phyloP scores from a whole-genome alignment of 129 eudicot genomes.

The Centella asiatica region DNA sequence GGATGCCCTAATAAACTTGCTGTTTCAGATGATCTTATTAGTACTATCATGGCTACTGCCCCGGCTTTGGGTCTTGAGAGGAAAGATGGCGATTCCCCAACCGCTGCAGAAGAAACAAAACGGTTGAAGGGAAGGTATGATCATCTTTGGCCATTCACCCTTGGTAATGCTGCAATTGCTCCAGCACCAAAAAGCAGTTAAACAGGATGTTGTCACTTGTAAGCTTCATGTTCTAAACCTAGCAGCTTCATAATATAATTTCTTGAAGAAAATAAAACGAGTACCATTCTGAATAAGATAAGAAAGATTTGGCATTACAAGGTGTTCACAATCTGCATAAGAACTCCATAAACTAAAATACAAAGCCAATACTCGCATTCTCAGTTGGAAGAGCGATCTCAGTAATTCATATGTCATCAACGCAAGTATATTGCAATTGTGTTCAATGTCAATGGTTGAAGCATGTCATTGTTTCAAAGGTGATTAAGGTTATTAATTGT shows the following conservation, averaged over 20 bases:
- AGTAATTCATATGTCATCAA: background rate
- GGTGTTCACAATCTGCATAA: too few relatives aligned
- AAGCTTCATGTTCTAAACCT: background rate
- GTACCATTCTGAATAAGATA: too few relatives aligned
- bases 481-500: background rate
- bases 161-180: background rate
- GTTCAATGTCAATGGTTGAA: background rate
- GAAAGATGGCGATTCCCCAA: too few relatives aligned
- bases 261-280: too few relatives aligned
- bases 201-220: background rate
- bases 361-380: too few relatives aligned
- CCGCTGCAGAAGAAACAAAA: too few relatives aligned
- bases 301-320: too few relatives aligned
- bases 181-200: background rate
- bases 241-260: too few relatives aligned
- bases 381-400: background rate
- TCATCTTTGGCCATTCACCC: background rate
- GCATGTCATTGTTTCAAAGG: background rate
- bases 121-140: background rate
- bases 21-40: background rate
- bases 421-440: background rate
- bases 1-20: background rate
- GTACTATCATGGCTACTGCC: background rate
- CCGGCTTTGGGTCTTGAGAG: too few relatives aligned
- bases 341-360: too few relatives aligned